These are phyloP conservation scores for Brassica napus DNA, from an alignment of 345 rosid species.

Conservation along the genomic window Da-Ae NC_063438.1:26739501-26740000, in stretches of 20 bases:
- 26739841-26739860: constrained; percentile 98
- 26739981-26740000: constrained; percentile 99
- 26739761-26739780: constrained; percentile 3
- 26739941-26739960: constrained; percentile 92
- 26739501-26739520: not conserved
- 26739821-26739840: constrained; percentile 97
- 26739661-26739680: constrained; percentile 13
- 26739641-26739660: constrained; percentile 38
- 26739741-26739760: constrained; percentile 65
- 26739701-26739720: constrained; percentile 99
- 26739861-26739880: constrained; percentile 96
- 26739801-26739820: constrained; percentile 40
- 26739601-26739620: constrained; percentile 63
- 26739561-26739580: constrained; percentile 85
- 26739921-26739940: constrained; percentile 95
- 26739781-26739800: constrained; percentile 10
- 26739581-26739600: constrained; percentile 99
- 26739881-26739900: constrained; percentile 85
- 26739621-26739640: constrained; percentile 26
- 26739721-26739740: constrained; percentile 95
- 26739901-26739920: constrained; percentile 95
- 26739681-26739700: constrained; percentile 88
- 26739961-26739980: constrained; percentile 99
- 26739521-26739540: constrained; percentile 63
- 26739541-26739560: constrained; percentile 95